phyloP scores from a whole-genome alignment of 768 basidiomycete species.

The Russula ochroleuca region DNA sequence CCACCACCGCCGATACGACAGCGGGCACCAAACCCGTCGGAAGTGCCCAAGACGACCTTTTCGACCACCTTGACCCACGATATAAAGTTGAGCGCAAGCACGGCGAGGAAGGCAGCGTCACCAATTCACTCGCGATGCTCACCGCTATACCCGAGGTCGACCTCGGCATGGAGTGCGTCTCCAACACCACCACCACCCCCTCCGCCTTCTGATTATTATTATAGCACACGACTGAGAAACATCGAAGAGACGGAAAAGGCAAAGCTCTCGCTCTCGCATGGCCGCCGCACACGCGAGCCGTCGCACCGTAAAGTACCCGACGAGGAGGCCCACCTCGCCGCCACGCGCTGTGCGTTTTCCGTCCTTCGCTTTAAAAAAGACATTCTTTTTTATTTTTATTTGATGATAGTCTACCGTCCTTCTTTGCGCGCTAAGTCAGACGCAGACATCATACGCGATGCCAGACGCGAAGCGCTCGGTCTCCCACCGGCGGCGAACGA shows the following conservation, averaged over 20 bases:
- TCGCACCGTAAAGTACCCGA: constrained; percentile 40
- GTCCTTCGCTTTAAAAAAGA: neutral
- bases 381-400: neutral
- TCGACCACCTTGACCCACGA: constrained; percentile 65
- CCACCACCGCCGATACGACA: neutral
- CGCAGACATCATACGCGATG: constrained; percentile 80
- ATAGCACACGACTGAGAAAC: constrained; percentile 82
- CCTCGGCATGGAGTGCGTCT: constrained; percentile 92
- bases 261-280: constrained; percentile 78
- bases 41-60: constrained; percentile 62
- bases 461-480: constrained; percentile 83
- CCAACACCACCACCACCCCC: neutral
- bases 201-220: neutral
- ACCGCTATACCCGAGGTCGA: constrained; percentile 98
- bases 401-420: constrained; percentile 70
- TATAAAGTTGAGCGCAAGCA: constrained; percentile 51
- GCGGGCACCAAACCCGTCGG: constrained; percentile 36
- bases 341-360: constrained; percentile 70
- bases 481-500: constrained; percentile 52
- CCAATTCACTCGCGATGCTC: constrained; percentile 90
- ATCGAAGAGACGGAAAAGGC: constrained; percentile 98
- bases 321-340: constrained; percentile 82
- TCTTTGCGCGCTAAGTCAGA: constrained; percentile 82
- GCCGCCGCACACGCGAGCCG: constrained; percentile 48
- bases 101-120: constrained; percentile 87